Evolutionary conservation across 2,329 filamentous ascomycete species (phyloP).

Genomic region (Fusarium guadeloupense): DNA sequence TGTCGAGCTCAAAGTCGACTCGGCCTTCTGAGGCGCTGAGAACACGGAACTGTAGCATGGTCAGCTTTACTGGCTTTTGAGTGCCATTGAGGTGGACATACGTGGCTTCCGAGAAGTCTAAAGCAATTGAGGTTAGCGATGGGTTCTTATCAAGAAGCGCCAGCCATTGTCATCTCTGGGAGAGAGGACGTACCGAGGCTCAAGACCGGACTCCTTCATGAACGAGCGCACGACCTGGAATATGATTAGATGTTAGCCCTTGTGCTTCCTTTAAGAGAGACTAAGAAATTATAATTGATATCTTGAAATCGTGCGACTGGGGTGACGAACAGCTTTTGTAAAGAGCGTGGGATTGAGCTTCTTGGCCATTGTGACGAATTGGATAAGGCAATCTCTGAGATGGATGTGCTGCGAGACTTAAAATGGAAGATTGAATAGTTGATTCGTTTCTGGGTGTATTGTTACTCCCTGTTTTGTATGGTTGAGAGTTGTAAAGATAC

Average conservation of each 20-base stretch:
- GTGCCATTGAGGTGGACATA: neutral
- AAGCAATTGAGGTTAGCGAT: neutral
- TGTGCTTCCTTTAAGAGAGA: fast-evolving
- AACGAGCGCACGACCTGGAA: slow-evolving; percentile 86
- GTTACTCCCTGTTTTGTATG: neutral
- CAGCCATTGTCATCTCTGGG: neutral
- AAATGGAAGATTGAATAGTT: no score
- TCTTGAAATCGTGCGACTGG: neutral
- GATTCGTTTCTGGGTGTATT: no score
- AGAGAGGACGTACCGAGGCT: slow-evolving; percentile 74
- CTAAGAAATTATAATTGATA: neutral
- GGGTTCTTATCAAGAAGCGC: neutral
- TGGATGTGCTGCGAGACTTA: neutral
- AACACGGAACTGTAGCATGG: slow-evolving; percentile 67
- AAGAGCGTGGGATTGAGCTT: slow-evolving; percentile 48
- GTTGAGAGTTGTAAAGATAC: neutral
- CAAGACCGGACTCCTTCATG: slow-evolving; percentile 83
- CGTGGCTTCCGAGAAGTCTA: slow-evolving; percentile 46
- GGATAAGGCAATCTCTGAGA: no score
- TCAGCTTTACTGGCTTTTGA: neutral
- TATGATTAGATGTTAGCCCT: neutral
- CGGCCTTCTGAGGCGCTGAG: slow-evolving; percentile 70
- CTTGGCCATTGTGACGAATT: slow-evolving; percentile 43
- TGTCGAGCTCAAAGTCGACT: slow-evolving; percentile 80
- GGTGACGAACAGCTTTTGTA: slow-evolving; percentile 47